Evolutionary conservation across 345 rosid species (phyloP).

Genomic region (Conringia planisiliqua): DNA sequence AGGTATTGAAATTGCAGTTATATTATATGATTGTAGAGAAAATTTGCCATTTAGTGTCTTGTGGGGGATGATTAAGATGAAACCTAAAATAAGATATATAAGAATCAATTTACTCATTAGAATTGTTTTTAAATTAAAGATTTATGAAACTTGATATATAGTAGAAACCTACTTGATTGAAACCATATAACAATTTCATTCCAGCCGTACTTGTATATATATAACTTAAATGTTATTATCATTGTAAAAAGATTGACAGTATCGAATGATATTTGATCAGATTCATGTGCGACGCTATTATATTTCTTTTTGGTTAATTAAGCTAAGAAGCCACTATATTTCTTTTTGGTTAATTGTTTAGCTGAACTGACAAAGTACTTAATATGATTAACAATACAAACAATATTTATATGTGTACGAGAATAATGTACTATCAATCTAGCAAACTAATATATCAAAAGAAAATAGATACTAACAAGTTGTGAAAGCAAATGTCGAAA

Average conservation of each 20-base stretch:
- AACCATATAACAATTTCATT: too few species aligned
- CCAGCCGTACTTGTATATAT: background rate
- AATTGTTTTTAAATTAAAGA: background rate
- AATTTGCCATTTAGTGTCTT: background rate
- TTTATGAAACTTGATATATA: background rate
- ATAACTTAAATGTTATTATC: background rate
- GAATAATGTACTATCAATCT: slow-evolving; percentile 1
- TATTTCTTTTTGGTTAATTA: background rate
- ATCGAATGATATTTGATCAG: background rate
- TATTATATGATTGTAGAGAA: background rate
- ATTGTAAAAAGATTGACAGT: background rate
- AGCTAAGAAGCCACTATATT: background rate
- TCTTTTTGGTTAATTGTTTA: background rate
- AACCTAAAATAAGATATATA: background rate
- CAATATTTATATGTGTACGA: background rate
- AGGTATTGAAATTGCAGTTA: background rate
- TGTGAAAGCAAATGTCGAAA: slow-evolving; percentile 7
- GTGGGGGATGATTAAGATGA: background rate
- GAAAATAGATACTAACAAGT: background rate
- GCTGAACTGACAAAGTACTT: background rate
- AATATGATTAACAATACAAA: background rate
- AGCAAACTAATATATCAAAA: background rate
- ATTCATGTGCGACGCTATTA: background rate
- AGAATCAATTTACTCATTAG: background rate
- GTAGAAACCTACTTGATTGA: background rate